Percentiles rank a stretch among this genome's conserved stretches.
Evolutionary conservation across 129 eudicot species (phyloP).

Genomic region (Mikania micrantha): DNA sequence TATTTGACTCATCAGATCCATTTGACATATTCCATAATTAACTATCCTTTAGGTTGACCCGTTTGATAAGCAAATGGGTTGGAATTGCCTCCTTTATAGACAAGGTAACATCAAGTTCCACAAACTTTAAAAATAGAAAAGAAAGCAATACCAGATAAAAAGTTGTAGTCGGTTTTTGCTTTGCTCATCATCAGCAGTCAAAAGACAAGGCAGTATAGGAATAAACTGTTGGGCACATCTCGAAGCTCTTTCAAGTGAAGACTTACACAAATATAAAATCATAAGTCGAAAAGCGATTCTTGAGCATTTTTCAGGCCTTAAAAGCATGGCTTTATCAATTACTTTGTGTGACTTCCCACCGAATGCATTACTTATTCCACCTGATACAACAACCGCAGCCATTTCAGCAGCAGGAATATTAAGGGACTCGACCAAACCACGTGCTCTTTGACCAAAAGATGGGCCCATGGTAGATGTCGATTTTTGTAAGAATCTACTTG

Average conservation of each 20-base stretch:
- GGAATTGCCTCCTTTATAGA: background rate
- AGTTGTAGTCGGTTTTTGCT: conserved; percentile 88
- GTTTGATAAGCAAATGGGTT: background rate
- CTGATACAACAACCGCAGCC: conserved; percentile 96
- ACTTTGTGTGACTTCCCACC: conserved; percentile 77
- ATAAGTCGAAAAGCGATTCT: conserved; percentile 70
- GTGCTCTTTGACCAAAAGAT: conserved; percentile 95
- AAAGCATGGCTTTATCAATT: conserved; percentile 89
- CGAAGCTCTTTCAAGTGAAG: conserved; percentile 91
- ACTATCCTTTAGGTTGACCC: background rate
- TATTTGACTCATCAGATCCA: background rate
- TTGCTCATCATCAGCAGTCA: conserved; percentile 89
- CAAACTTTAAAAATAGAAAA: conserved; percentile 1
- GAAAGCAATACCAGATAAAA: conserved; percentile 69
- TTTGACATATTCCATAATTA: background rate
- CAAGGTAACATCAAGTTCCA: background rate
- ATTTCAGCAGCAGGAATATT: conserved; percentile 99
- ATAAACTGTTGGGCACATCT: conserved; percentile 70
- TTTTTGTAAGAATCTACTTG: conserved; percentile 59
- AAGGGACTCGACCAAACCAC: conserved; percentile 93
- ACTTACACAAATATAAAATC: conserved; percentile 71
- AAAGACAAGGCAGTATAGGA: conserved; percentile 67
- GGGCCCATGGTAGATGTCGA: conserved; percentile 59
- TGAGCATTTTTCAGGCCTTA: conserved; percentile 89
- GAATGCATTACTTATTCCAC: conserved; percentile 77